Percentiles rank a stretch among this genome's conserved stretches.
Evolutionary conservation across 1,284 basidiomycete genomes (phyloP).

Genomic region (Ustilago loliicola): DNA sequence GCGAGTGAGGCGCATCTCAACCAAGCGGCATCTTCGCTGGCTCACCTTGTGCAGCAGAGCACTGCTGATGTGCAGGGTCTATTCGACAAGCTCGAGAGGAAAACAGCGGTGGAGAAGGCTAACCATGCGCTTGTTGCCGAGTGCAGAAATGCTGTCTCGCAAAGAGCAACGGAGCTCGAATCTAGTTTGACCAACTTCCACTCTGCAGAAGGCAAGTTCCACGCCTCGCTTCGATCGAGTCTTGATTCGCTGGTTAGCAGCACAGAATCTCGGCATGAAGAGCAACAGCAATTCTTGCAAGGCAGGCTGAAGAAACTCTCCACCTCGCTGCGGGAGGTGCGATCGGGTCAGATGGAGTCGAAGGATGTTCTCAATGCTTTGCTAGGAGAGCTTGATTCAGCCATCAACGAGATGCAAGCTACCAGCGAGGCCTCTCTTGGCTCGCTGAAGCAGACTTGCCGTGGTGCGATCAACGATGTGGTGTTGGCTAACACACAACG

Average conservation of each 20-base stretch:
- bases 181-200: constrained; percentile 78
- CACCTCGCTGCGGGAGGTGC: constrained; percentile 35
- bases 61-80: constrained; percentile 80
- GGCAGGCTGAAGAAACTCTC: constrained; percentile 29
- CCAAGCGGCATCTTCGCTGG: constrained; percentile 79
- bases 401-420: constrained; percentile 76
- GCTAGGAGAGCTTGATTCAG: constrained; percentile 77
- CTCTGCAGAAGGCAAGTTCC: constrained; percentile 75
- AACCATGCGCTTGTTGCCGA: constrained; percentile 79
- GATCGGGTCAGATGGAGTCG: constrained; percentile 65
- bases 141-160: constrained; percentile 77
- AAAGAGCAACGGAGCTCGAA: constrained; percentile 75
- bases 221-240: constrained; percentile 72
- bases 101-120: constrained; percentile 77
- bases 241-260: constrained; percentile 65
- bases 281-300: constrained; percentile 74
- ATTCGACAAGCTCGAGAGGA: constrained; percentile 87
- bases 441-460: constrained; percentile 69
- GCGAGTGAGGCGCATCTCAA: constrained; percentile 81
- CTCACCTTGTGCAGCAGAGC: constrained; percentile 78
- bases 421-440: constrained; percentile 74
- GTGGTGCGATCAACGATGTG: constrained; percentile 70
- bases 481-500: constrained; percentile 33
- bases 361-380: constrained; percentile 75
- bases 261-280: constrained; percentile 76